Evolutionary conservation across 2,329 filamentous ascomycete genomes (phyloP).

Genomic region (Aspergillus calidoustus): DNA sequence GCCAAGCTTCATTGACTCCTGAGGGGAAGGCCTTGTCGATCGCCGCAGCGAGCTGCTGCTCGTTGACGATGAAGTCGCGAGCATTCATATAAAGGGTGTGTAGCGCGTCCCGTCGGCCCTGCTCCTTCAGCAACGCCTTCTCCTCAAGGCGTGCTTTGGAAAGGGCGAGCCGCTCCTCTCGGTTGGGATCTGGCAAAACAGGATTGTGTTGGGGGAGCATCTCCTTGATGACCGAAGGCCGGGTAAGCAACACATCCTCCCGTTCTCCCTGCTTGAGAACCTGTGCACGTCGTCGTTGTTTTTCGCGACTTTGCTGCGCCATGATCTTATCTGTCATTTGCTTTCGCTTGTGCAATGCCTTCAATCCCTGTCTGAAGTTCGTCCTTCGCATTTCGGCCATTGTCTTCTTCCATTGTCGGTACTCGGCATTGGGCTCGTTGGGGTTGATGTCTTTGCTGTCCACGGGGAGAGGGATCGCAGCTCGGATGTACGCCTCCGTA

Average conservation of each 20-base stretch:
- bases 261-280: constrained; percentile 68
- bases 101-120: constrained; percentile 70
- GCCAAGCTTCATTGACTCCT: constrained; percentile 52
- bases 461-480: constrained; percentile 61
- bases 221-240: constrained; percentile 64
- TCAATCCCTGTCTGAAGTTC: constrained; percentile 73
- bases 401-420: constrained; percentile 68
- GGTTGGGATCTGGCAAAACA: constrained; percentile 65
- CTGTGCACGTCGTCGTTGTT: constrained; percentile 55
- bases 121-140: constrained; percentile 57
- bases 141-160: constrained; percentile 45
- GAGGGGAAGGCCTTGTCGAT: constrained; percentile 79
- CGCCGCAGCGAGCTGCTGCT: constrained; percentile 72
- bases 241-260: constrained; percentile 77
- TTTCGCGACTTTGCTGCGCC: constrained; percentile 49
- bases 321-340: constrained; percentile 45
- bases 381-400: constrained; percentile 74
- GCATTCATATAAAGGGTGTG: constrained; percentile 92
- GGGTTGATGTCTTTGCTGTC: constrained; percentile 36
- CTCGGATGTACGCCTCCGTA: constrained; percentile 62
- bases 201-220: constrained; percentile 55
- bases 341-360: constrained; percentile 71
- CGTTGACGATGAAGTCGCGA: constrained; percentile 81
- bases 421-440: constrained; percentile 51
- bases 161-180: constrained; percentile 59